Percentiles rank a stretch among this genome's conserved stretches.
Evolutionary conservation across 2,329 filamentous ascomycete species (phyloP).

Genomic region (Cadophora malorum): DNA sequence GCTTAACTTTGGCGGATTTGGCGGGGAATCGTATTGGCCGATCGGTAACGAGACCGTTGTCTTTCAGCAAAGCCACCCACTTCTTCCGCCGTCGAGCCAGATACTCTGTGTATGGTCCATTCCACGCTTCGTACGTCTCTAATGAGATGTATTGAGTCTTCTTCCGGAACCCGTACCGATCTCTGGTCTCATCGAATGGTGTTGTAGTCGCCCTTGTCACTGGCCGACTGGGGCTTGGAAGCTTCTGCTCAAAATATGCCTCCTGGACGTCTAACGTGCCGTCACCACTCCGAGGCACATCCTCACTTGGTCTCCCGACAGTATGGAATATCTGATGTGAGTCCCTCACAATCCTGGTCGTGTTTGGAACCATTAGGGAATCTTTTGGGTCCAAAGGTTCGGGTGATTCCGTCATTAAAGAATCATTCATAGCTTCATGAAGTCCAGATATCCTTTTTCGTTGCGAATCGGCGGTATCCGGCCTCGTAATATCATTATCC

Average conservation of each 20-base stretch:
- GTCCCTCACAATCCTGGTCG: slow-evolving; percentile 43
- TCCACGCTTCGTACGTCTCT: slow-evolving; percentile 84
- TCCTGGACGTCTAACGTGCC: slow-evolving; percentile 30
- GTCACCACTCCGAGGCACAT: slow-evolving; percentile 25
- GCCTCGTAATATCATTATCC: slow-evolving; percentile 42
- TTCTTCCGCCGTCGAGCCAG: slow-evolving; percentile 78
- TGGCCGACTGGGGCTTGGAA: slow-evolving; percentile 24
- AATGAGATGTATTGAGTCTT: slow-evolving; percentile 78
- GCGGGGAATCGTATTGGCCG: slow-evolving; percentile 80
- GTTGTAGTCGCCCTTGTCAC: slow-evolving; percentile 27
- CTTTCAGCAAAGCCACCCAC: slow-evolving; percentile 80
- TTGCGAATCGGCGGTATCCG: slow-evolving; percentile 37
- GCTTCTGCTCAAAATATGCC: slow-evolving; percentile 28
- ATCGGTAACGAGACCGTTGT: slow-evolving; percentile 74
- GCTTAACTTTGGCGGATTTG: slow-evolving; percentile 81
- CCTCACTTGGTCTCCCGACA: slow-evolving; percentile 53
- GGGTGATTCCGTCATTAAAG: slow-evolving; percentile 24
- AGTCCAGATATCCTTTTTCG: slow-evolving; percentile 33
- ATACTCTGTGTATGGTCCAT: slow-evolving; percentile 75
- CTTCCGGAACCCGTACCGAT: slow-evolving; percentile 94
- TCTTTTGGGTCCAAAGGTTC: slow-evolving; percentile 3
- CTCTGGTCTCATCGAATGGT: slow-evolving; percentile 54
- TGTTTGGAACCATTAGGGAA: slow-evolving; percentile 16
- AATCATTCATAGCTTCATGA: slow-evolving; percentile 40
- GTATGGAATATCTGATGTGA: slow-evolving; percentile 50